A percentile compares a stretch with the other conserved stretches of the same genome.
Conservation (phyloP, 257 asterid species). For the Lycium ferocissimum region DNA sequence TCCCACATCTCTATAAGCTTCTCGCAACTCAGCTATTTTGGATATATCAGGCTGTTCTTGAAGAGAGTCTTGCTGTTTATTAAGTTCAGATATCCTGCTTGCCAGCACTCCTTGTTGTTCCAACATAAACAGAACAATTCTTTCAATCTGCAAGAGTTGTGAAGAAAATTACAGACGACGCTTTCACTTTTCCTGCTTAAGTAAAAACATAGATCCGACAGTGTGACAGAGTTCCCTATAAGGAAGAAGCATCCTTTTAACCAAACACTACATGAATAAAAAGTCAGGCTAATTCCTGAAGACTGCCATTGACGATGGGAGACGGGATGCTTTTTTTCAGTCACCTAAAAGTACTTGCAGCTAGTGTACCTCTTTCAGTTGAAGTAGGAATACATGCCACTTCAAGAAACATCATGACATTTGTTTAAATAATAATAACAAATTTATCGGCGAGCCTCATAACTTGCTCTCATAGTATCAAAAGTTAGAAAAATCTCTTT, state of each 20-base stretch:
- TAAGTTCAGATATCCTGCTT: constrained; percentile 71
- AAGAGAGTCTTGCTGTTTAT: constrained; percentile 67
- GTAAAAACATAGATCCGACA: not conserved
- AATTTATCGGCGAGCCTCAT: not conserved
- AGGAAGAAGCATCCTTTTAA: constrained; percentile 22
- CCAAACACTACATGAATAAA: constrained; percentile 21
- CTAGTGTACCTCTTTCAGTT: constrained; percentile 2
- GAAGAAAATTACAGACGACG: not conserved
- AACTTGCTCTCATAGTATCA: not conserved
- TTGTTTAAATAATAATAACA: constrained; percentile 25
- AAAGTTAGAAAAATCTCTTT: not conserved
- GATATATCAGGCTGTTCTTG: constrained; percentile 86
- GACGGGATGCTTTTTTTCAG: not conserved
- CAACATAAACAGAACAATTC: constrained; percentile 86
- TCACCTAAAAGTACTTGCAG: constrained; percentile 25
- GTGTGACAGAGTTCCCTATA: constrained; percentile 10
- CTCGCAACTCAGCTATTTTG: constrained; percentile 77
- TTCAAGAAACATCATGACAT: constrained; percentile 23
- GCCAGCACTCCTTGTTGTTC: constrained; percentile 94
- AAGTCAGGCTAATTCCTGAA: constrained; percentile 4
- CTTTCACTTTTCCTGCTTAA: not conserved
- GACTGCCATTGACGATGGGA: not conserved
- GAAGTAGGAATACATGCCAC: not conserved
- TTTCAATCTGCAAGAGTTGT: constrained; percentile 75
- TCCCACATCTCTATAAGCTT: constrained; percentile 85